A percentile compares a stretch with the other conserved stretches of the same genome.
phyloP scores from a whole-genome alignment of 2,329 filamentous ascomycete species.

The Claviceps digitariae region DNA sequence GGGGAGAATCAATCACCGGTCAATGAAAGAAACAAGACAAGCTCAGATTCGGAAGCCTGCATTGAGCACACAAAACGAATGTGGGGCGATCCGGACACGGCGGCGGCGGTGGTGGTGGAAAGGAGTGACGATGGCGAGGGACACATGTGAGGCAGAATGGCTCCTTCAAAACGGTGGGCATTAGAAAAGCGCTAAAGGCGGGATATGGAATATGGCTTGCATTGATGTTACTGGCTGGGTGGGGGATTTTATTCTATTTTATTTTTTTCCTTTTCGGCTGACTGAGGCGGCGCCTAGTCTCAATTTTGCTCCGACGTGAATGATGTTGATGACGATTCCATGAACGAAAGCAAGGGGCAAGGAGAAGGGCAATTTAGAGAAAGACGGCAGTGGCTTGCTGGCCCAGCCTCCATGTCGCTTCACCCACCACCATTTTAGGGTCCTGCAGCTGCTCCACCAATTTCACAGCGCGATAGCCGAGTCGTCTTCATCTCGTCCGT shows the following conservation, averaged over 20 bases:
- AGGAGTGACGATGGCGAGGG: constrained; percentile 1
- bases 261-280: neutral
- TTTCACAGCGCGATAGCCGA: neutral
- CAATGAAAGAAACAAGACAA: neutral
- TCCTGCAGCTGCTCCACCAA: neutral
- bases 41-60: constrained; percentile 1
- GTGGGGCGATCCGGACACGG: neutral
- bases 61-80: constrained; percentile 2
- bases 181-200: neutral
- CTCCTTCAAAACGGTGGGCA: neutral
- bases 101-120: neutral
- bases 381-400: too few relatives aligned
- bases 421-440: neutral
- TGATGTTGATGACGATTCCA: neutral
- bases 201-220: neutral
- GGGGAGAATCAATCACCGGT: neutral
- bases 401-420: too few relatives aligned
- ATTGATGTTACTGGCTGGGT: neutral
- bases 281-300: neutral
- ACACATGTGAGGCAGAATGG: neutral
- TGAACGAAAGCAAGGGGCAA: neutral
- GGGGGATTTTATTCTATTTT: too few relatives aligned
- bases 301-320: neutral
- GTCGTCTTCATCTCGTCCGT: neutral
- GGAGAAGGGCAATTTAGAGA: neutral